These are phyloP conservation scores for Naganishia onofrii DNA, from an alignment of 768 basidiomycete genomes.

Conservation along the genomic window DNA sequence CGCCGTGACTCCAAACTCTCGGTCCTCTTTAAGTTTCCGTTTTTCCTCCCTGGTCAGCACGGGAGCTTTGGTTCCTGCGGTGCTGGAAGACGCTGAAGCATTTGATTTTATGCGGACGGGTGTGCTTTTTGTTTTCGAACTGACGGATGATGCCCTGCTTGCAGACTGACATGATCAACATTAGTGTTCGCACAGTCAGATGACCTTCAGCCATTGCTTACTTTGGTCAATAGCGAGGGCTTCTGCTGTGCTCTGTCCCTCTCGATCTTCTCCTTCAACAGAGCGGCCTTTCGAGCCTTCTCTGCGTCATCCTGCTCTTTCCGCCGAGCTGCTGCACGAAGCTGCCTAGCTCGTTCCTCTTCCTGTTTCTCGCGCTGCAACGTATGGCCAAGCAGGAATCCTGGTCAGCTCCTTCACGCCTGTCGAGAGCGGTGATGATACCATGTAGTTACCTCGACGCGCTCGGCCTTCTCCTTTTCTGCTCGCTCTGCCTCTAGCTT, in stretches of 20 bases:
- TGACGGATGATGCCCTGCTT: slow-evolving; percentile 4
- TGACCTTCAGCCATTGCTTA: not conserved
- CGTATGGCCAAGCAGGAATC: not conserved
- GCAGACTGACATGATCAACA: not conserved
- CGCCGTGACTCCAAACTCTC: slow-evolving; percentile 27
- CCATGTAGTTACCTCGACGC: slow-evolving; percentile 1
- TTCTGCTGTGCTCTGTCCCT: slow-evolving; percentile 17
- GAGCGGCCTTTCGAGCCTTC: slow-evolving; percentile 10
- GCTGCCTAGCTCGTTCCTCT: slow-evolving; percentile 25
- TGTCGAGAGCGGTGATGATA: not conserved
- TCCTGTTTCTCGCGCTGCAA: slow-evolving; percentile 26
- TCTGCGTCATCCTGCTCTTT: slow-evolving; percentile 24
- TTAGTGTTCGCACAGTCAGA: not conserved
- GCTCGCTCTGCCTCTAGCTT: slow-evolving; percentile 20
- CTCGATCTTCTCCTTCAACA: slow-evolving; percentile 3
- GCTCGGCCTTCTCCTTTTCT: slow-evolving; percentile 22
- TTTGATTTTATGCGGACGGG: slow-evolving; percentile 8
- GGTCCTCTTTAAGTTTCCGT: slow-evolving; percentile 8
- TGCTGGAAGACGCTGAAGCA: not conserved
- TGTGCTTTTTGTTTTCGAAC: not conserved
- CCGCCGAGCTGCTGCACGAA: slow-evolving; percentile 23
- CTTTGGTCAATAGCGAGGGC: slow-evolving; percentile 1
- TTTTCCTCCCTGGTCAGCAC: slow-evolving; percentile 24
- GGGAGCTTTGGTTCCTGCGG: not conserved
- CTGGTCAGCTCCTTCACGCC: not conserved